Percentiles rank a stretch among this genome's conserved stretches.
Conservation (phyloP, 331 rosid species). For the Phaseolus coccineus region DNA sequence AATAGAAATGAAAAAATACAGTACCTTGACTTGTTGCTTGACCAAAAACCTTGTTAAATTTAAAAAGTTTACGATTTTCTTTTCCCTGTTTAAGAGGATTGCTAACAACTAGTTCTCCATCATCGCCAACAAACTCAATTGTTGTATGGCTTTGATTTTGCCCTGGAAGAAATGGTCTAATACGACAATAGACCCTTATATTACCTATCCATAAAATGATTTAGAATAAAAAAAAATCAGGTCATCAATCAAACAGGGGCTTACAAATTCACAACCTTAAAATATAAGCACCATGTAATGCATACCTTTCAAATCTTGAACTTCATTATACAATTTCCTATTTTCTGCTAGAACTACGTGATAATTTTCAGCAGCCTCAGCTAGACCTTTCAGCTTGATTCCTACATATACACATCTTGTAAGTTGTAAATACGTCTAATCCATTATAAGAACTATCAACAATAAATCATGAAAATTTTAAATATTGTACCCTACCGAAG, state of each 20-base stretch:
- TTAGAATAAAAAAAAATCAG: slow-evolving; percentile 34
- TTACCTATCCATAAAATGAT: slow-evolving; percentile 66
- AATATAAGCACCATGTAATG: slow-evolving; percentile 4
- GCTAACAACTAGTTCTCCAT: slow-evolving; percentile 84
- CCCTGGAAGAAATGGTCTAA: slow-evolving; percentile 95
- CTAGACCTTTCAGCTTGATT: slow-evolving; percentile 60
- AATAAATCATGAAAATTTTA: slow-evolving; percentile 25
- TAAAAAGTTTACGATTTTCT: slow-evolving; percentile 80
- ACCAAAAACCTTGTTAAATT: slow-evolving; percentile 94
- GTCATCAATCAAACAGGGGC: slow-evolving; percentile 36
- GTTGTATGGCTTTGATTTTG: slow-evolving; percentile 83
- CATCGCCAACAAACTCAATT: slow-evolving; percentile 86
- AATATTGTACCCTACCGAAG: slow-evolving; percentile 67
- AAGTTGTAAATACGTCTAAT: slow-evolving; percentile 37
- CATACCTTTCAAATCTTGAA: slow-evolving; percentile 95
- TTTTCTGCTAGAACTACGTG: slow-evolving; percentile 78
- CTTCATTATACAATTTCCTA: slow-evolving; percentile 89
- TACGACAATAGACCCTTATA: slow-evolving; percentile 95
- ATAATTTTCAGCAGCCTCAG: slow-evolving; percentile 81
- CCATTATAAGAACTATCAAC: slow-evolving; percentile 27
- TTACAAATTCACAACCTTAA: slow-evolving; percentile 15
- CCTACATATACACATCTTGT: slow-evolving; percentile 40
- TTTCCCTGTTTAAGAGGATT: slow-evolving; percentile 95
- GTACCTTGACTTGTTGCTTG: slow-evolving; percentile 69
- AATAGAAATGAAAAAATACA: slow-evolving; percentile 13